Base-by-base conservation (phyloP, 495 filamentous ascomycete genomes). In the Penicillium nucicola region DNA sequence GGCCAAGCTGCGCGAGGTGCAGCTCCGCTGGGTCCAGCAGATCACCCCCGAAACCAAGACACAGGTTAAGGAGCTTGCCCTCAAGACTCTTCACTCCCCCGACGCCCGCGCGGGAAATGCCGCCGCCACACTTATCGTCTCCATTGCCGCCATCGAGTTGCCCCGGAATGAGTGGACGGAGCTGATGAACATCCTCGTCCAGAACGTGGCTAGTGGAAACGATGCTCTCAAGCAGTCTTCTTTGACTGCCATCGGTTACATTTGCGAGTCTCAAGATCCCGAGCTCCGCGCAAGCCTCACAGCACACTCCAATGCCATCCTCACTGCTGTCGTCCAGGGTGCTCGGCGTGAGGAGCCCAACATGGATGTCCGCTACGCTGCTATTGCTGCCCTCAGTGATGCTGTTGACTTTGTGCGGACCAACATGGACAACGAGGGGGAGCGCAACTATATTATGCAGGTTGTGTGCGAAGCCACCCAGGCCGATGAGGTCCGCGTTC, bases 381-480 rank as follows among this genome's bases (percentile, higher is more conserved):
- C 93, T 59, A 92, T 98, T 65, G 86, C 86, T 45, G 95, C 93
- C 15, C 84, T 98, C 13, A 88, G 90, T 60, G 95, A 98, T 65
- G 96, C 90, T n/a, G 83, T 97, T 19, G 93, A 98, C 69, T 98
- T 98, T 66, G 92, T 98, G 30, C 83, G 89, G 12, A 90, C 88
- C 68, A 98, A 98, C 72, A 97, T 98, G 69, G 93, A 97, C 65
- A 95, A 97, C 62, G 93, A 98, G 69, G 93, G 92, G 55, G 93
- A 98, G 76, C 84, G 93, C 32, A 97, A 98, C 75, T 97, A 97
- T 76, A 98, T 98, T 64, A 98, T 98, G 93, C 93, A 98, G 75
- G 93, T 98, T 56, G 88, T 98, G 60, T 98, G 93, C 72, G 93
- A 98, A 76, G 95, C 95, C 45, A 97, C 95, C 42, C 95, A 97